A percentile compares a stretch with the other conserved stretches of the same genome.
Conservation (phyloP, 2,329 filamentous ascomycete genomes). For the Juglanconis oblonga region DNA sequence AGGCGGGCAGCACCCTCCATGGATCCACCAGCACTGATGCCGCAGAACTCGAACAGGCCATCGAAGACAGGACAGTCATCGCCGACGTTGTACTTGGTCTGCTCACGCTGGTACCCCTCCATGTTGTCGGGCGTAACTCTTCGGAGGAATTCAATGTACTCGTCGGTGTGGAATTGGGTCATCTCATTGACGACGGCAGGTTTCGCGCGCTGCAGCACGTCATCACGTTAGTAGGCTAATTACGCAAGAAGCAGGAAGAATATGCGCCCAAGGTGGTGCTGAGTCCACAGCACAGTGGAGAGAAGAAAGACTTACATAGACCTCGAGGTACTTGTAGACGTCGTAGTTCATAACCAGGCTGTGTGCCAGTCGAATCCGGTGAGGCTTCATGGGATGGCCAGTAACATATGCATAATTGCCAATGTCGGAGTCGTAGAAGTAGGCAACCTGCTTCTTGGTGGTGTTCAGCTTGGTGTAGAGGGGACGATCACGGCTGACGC, state of each 20-base stretch:
- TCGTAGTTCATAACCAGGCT: constrained; percentile 96
- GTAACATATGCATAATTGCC: constrained; percentile 97
- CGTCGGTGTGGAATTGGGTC: constrained; percentile 88
- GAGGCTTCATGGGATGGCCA: constrained; percentile 98
- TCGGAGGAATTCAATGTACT: constrained; percentile 92
- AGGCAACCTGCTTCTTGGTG: constrained; percentile 77
- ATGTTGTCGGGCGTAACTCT: constrained; percentile 99
- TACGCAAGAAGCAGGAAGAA: constrained; percentile 26
- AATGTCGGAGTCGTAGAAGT: constrained; percentile 98
- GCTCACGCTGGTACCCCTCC: constrained; percentile 87
- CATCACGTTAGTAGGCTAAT: constrained; percentile 29
- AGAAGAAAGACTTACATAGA: constrained; percentile 67
- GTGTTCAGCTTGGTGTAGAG: constrained; percentile 44
- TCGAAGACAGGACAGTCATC: constrained; percentile 98
- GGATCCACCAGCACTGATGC: constrained; percentile 88
- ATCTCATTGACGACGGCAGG: constrained; percentile 87
- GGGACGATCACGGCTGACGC: constrained; percentile 41
- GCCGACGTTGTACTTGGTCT: constrained; percentile 89
- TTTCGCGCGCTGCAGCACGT: constrained; percentile 64
- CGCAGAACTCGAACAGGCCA: constrained; percentile 94
- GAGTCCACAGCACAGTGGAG: background rate
- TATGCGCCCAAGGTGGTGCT: constrained; percentile 39
- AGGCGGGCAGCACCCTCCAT: constrained; percentile 91
- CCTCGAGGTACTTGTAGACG: constrained; percentile 93
- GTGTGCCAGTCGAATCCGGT: constrained; percentile 90